Base-by-base conservation (phyloP, 257 asterid genomes). In the Solanum peruvianum region DNA sequence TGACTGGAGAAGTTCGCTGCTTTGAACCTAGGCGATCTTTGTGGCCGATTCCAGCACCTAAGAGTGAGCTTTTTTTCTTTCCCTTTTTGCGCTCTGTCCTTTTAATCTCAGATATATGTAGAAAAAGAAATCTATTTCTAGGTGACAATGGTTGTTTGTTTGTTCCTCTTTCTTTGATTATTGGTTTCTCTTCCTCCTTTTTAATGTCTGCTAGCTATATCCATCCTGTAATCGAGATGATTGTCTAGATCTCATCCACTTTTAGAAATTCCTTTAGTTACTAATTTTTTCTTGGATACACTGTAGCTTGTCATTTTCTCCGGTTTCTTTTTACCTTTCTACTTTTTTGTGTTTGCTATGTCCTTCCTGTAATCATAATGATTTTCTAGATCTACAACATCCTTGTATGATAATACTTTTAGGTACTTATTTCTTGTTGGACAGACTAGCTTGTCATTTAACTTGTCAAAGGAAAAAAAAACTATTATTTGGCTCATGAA, bases 1-100 rank as follows among this genome's bases (percentile, higher is more conserved):
- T 81, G 85, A 81, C 85, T 6, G 85, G 85, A 81, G 85, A 81
- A 49, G 70, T 81, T 81, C 69, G 85, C 21, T 81, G 85, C 64
- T 81, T 81, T 81, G 85, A 81, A 49, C 85, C 45, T 29, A 81
- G 39, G 25, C 18, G 6, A 31, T 29, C 85, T 49, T 31, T 81
- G 45, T 81, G 85, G 85, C 7, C 85, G 20, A 18, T 20, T 81
- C 45, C 70, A 18, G 31, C 7, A 15, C 70, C 45, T 49, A 49
- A 81, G 69, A 49, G 85, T 81, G 31, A 69, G 85, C 44, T 49
- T 29, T 49, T 23, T 81, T 81, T 29, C 69, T 47, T 44, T 20
- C 7, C 45, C 25, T 49, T 81, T 81, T 49, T 81, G 70, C 45
- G 20, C 45, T 81, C 3, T 20, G 21, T 29, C 6, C 13, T 52